These are phyloP conservation scores for Adansonia digitata DNA, from an alignment of 345 rosid species.

Conservation along the genomic window DNA sequence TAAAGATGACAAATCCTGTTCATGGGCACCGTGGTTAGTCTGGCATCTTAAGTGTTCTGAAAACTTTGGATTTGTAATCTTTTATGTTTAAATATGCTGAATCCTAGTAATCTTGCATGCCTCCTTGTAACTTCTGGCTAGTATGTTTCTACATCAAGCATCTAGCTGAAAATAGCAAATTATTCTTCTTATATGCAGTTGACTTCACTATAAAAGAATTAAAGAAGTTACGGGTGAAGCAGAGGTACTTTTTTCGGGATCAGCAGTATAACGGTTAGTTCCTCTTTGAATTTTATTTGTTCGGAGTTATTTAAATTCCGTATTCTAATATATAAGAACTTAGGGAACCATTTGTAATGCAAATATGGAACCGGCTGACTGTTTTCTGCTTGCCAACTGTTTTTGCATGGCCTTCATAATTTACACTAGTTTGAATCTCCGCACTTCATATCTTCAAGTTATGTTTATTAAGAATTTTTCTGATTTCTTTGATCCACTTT, in stretches of 20 bases:
- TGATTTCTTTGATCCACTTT: not conserved
- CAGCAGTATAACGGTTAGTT: slow-evolving; percentile 78
- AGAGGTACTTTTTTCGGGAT: slow-evolving; percentile 76
- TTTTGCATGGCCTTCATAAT: not conserved
- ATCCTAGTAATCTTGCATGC: not conserved
- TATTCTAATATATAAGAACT: not conserved
- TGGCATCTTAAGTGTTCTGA: not conserved
- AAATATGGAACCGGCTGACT: not conserved
- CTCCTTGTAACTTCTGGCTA: not conserved
- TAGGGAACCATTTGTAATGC: not conserved
- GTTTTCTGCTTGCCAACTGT: not conserved
- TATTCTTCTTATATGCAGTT: slow-evolving; percentile 5
- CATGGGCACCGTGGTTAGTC: not conserved
- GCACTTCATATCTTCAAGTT: not conserved
- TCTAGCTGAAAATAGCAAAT: slow-evolving; percentile 12
- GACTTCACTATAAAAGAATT: slow-evolving; percentile 72
- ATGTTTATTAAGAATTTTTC: not conserved
- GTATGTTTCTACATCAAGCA: not conserved
- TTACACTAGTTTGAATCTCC: not conserved
- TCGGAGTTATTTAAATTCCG: not conserved
- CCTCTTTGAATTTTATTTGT: slow-evolving; percentile 8
- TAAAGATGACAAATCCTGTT: not conserved
- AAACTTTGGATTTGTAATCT: slow-evolving; percentile 12
- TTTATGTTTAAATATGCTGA: not conserved
- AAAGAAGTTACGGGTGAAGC: slow-evolving; percentile 66